These are phyloP conservation scores for Hygrophoropsis aurantiaca DNA, from an alignment of 768 basidiomycete species.

Conservation along the genomic window DNA sequence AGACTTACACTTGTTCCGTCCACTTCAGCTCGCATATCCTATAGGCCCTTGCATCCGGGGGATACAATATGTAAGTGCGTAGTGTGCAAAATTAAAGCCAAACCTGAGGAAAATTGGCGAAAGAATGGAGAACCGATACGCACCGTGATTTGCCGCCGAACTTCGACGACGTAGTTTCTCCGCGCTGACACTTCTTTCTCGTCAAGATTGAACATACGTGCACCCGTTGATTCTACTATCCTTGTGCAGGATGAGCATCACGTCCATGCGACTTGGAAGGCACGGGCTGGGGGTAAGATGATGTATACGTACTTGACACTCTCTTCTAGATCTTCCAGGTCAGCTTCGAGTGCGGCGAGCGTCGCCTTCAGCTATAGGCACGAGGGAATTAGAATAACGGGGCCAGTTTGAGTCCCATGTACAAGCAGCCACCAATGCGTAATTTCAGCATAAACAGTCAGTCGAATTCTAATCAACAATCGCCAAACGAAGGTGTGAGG, in stretches of 20 bases:
- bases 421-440: background rate
- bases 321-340: conserved; percentile 91
- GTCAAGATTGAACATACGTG: conserved; percentile 80
- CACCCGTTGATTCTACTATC: conserved; percentile 84
- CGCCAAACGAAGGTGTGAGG: background rate
- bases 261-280: conserved; percentile 7
- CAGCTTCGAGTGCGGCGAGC: conserved; percentile 76
- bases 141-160: conserved; percentile 80
- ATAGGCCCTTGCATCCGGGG: conserved; percentile 40
- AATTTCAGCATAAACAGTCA: no score
- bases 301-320: conserved; percentile 70
- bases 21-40: conserved; percentile 77
- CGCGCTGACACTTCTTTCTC: conserved; percentile 75
- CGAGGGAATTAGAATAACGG: conserved; percentile 2
- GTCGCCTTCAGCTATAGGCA: conserved; percentile 66
- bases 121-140: conserved; percentile 25
- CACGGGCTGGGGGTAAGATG: background rate
- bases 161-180: conserved; percentile 72
- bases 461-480: background rate
- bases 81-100: background rate
- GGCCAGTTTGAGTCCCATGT: conserved; percentile 4
- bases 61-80: no score
- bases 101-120: background rate
- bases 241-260: conserved; percentile 37
- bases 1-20: conserved; percentile 24